Base-by-base conservation (phyloP, 129 eudicot genomes). In the Smallanthus sonchifolius region DNA sequence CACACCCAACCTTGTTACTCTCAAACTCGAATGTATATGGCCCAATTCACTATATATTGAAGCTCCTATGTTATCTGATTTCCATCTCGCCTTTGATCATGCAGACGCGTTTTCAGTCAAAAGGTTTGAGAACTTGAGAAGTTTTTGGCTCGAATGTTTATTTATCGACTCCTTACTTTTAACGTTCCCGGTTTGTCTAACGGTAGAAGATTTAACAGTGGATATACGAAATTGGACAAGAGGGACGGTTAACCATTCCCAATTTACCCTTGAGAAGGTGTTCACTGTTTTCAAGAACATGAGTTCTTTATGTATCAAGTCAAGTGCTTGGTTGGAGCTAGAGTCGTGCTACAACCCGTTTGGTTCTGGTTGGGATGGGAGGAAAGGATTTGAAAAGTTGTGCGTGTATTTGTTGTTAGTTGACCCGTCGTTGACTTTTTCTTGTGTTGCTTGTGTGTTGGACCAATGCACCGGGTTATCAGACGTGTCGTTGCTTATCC, bases 11-110 rank as follows among this genome's bases (percentile, higher is more conserved):
- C 92, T 87, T 44, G 61, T 67, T 19, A 78, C 71, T 9, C 86
- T 89, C 68, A 82, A 20, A 76, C 96, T 89, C 42, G 82, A 70
- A 47, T 89, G 96, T 32, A 64, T 82, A 40, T 83, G 65, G 67
- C 92, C 96, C 35, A 56, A 78, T 9, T 64, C 44, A 44, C 87
- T 89, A 40, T 60, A 66, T 15, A 73, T 89, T 6, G 84, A 89
- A 28, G 77, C 96, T 49, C 96, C 96, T 38, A 40, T 75, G 80
- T 65, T 89, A 52, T 64, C 86, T 67, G 61, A 77, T 67, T 74
- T 89, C 38, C 79, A 79, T 83, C 87, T 89, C 17, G 72, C 87
- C 64, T 48, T 89, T 57, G 89, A 84, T 67, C 79, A 72, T 28
- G 77, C 84, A 6, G 71, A 66, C 67, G 19, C 73, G 30, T 89